Conservation (phyloP, 352 stramenopile genomes). For the Plasmopara halstedii region DNA sequence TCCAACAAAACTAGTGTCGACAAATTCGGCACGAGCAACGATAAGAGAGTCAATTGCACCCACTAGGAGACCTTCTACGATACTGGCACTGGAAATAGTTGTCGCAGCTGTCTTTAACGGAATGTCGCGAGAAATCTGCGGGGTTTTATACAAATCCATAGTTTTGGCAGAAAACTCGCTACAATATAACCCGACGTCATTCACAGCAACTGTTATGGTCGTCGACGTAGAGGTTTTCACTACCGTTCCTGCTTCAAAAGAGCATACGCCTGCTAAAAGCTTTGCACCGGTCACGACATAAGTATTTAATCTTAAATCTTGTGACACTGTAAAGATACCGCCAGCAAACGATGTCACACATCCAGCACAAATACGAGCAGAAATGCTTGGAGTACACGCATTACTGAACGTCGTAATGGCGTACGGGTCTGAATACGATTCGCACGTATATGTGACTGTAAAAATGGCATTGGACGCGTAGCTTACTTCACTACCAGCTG, state of each 20-base stretch:
- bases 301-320: slow-evolving; percentile 15
- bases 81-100: slow-evolving; percentile 25
- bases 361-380: slow-evolving; percentile 32
- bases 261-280: slow-evolving; percentile 47
- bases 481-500: slow-evolving; percentile 35
- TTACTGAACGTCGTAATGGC: slow-evolving; percentile 45
- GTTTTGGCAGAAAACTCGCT: slow-evolving; percentile 32
- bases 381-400: slow-evolving; percentile 31
- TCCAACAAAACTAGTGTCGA: slow-evolving; percentile 43
- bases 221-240: slow-evolving; percentile 9
- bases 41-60: slow-evolving; percentile 45
- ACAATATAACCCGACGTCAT: slow-evolving; percentile 45
- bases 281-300: slow-evolving; percentile 12
- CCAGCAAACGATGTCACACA: slow-evolving; percentile 67
- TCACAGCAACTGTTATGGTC: slow-evolving; percentile 26
- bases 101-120: slow-evolving; percentile 36
- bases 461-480: slow-evolving; percentile 38
- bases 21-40: slow-evolving; percentile 26
- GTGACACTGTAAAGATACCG: slow-evolving; percentile 32
- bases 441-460: slow-evolving; percentile 58
- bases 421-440: slow-evolving; percentile 80
- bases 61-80: slow-evolving; percentile 41
- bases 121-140: slow-evolving; percentile 29
- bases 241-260: slow-evolving; percentile 36
- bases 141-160: slow-evolving; percentile 51